Base-by-base conservation (phyloP, 768 basidiomycete species). In the Pleurotus eryngii region DNA sequence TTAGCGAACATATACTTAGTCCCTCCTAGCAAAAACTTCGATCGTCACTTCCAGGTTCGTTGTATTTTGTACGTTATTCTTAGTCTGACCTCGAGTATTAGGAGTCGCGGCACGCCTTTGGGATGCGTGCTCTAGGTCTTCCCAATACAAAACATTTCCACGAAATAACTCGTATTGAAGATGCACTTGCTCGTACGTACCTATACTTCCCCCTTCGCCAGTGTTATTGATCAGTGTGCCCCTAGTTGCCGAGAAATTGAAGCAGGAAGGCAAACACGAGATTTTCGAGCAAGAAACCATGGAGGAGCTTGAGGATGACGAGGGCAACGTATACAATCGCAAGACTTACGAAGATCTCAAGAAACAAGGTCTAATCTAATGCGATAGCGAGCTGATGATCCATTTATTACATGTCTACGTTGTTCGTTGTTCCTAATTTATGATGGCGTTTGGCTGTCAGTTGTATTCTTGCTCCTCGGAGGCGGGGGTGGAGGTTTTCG, bases 71-170 rank as follows among this genome's bases (percentile, higher is more conserved):
- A 35, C 54, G 15, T 37, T 18, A 18, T 15, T 11, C 5, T 42
- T 27, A 12, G 53, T 15, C 26, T 53, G 50, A 20, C 45, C 75
- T 61, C 64, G 42, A 60, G 11, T 9, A 3, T 35, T 35, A 91
- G 83, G 97, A 98, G 79, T 91, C 93, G 24, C 81, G 95, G 56
- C 97, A 99, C 73, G 92, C 97, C 1, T 98, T 98, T 64, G 97
- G 95, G 20, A 97, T 99, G 94, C 88, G 94, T 48, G 95, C 96
- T 9, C 81, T 99, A 26, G 97, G 97, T 37, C 79, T 99, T 57
- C 97, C 97, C 1, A 98, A 98, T 63, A 98, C 96, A 2, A 98
- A 96, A 72, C 97, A 99, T 73, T 99, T 98, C 79, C 95, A 97
- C 68, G 97, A 97, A 72, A 98, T 99, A 59, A 98, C 95, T 22